Percentiles rank a stretch among this genome's conserved stretches.
Conservation (phyloP, 495 filamentous ascomycete genomes). For the Lophiotrema nucula region DNA sequence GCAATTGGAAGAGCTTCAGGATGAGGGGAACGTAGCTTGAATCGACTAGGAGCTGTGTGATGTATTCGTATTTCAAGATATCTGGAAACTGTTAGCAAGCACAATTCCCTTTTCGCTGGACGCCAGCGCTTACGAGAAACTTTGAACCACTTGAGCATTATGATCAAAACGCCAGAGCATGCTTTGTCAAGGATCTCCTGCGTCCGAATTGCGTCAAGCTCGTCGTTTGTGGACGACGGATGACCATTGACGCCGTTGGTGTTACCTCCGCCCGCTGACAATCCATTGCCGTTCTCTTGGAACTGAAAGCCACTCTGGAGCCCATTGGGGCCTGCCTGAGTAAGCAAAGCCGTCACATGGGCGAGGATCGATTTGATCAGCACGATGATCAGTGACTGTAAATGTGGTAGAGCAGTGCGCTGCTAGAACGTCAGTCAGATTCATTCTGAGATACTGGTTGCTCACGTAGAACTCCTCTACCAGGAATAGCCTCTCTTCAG, state of each 20-base stretch:
- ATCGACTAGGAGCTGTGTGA: conserved; percentile 89
- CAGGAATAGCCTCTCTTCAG: conserved; percentile 47
- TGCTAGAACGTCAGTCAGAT: conserved; percentile 40
- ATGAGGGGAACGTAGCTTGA: conserved; percentile 91
- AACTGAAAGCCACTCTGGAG: conserved; percentile 44
- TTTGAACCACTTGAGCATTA: conserved; percentile 95
- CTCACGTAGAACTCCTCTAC: conserved; percentile 86
- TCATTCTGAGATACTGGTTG: neutral
- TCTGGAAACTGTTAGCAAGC: conserved; percentile 52
- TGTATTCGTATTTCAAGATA: conserved; percentile 91
- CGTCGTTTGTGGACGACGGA: conserved; percentile 55
- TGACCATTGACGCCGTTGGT: conserved; percentile 33
- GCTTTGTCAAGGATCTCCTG: conserved; percentile 90
- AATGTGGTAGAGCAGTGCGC: conserved; percentile 71
- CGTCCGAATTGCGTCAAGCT: conserved; percentile 73
- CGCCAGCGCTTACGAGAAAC: conserved; percentile 69
- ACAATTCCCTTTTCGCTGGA: neutral
- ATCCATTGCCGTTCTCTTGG: conserved; percentile 41
- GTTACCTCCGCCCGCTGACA: conserved; percentile 25
- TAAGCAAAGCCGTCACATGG: conserved; percentile 69
- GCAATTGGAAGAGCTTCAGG: conserved; percentile 86
- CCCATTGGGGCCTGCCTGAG: conserved; percentile 50
- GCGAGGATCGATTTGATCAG: conserved; percentile 80
- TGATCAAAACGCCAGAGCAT: conserved; percentile 77
- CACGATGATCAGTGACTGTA: conserved; percentile 94